phyloP scores from a whole-genome alignment of 106 monocot genomes.

The Xerophyta viscosa region DNA sequence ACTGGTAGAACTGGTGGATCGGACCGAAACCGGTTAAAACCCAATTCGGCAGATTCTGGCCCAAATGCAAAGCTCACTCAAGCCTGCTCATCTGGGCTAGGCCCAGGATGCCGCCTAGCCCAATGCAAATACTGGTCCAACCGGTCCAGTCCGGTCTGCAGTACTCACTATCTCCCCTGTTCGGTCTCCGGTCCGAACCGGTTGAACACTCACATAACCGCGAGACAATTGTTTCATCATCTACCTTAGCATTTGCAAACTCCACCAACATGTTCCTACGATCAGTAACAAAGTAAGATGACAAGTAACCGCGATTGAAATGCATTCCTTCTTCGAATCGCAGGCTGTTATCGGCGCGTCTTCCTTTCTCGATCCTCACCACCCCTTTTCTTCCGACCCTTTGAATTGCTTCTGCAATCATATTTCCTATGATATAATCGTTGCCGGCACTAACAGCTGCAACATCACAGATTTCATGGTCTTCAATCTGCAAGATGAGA shows the following conservation, averaged over 20 bases:
- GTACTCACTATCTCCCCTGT: no score
- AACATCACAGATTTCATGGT: conserved; percentile 76
- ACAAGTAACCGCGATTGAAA: conserved; percentile 86
- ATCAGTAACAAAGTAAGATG: conserved; percentile 80
- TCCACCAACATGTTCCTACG: conserved; percentile 57
- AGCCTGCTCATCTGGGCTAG: no score
- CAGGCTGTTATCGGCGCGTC: conserved; percentile 36
- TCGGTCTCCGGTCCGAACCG: no score
- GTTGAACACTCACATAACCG: conserved; percentile 5
- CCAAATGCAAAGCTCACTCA: no score
- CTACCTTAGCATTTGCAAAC: conserved; percentile 64
- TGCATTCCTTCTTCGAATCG: conserved; percentile 86
- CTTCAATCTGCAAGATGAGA: conserved; percentile 55
- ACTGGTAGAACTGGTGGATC: no score
- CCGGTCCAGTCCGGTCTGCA: no score
- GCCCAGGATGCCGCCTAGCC: no score
- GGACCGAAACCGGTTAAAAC: no score
- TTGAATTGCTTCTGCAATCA: conserved; percentile 69
- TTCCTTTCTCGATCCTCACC: conserved; percentile 74
- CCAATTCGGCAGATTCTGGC: no score
- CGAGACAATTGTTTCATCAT: neutral
- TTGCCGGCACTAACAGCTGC: conserved; percentile 88
- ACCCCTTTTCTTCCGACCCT: conserved; percentile 74
- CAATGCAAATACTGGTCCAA: no score
- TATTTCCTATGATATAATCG: conserved; percentile 57